phyloP scores from a whole-genome alignment of 1,139 yeast genomes.

The Zygoascus meyerae region DNA sequence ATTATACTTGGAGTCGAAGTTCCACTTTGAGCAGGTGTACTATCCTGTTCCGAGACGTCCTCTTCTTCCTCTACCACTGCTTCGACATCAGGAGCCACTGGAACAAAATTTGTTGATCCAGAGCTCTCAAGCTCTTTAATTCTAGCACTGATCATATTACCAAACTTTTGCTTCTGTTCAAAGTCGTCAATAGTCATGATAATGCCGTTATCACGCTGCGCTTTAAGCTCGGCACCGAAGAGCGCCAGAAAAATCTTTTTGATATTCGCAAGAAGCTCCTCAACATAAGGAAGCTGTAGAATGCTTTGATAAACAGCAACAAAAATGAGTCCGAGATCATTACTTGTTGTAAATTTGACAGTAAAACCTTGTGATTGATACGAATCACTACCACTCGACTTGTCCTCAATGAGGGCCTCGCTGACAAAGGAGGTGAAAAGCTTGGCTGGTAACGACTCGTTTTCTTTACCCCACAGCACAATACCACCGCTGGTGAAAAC shows the following conservation, averaged over 20 bases:
- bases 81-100: neutral
- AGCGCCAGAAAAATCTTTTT: slow-evolving; percentile 32
- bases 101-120: neutral
- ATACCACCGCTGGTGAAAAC: slow-evolving; percentile 55
- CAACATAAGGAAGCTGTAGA: slow-evolving; percentile 32
- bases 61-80: neutral
- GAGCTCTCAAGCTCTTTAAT: slow-evolving; percentile 25
- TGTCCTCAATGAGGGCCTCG: slow-evolving; percentile 42
- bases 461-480: slow-evolving; percentile 48
- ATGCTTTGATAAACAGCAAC: slow-evolving; percentile 35
- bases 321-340: slow-evolving; percentile 33
- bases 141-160: slow-evolving; percentile 32
- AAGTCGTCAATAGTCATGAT: slow-evolving; percentile 15
- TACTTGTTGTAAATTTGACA: slow-evolving; percentile 33
- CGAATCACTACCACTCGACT: slow-evolving; percentile 11
- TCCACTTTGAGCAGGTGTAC: slow-evolving; percentile 4
- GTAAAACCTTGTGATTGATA: slow-evolving; percentile 29
- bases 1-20: slow-evolving; percentile 2
- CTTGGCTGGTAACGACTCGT: slow-evolving; percentile 39
- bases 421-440: slow-evolving; percentile 48
- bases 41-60: neutral
- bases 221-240: slow-evolving; percentile 25
- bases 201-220: slow-evolving; percentile 14
- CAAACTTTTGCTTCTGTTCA: slow-evolving; percentile 28
- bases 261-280: slow-evolving; percentile 33